Percentiles rank a stretch among this genome's conserved stretches.
These are phyloP conservation scores for Phialophora macrospora DNA, from an alignment of 2,329 filamentous ascomycete genomes.

Conservation along the genomic window DNA sequence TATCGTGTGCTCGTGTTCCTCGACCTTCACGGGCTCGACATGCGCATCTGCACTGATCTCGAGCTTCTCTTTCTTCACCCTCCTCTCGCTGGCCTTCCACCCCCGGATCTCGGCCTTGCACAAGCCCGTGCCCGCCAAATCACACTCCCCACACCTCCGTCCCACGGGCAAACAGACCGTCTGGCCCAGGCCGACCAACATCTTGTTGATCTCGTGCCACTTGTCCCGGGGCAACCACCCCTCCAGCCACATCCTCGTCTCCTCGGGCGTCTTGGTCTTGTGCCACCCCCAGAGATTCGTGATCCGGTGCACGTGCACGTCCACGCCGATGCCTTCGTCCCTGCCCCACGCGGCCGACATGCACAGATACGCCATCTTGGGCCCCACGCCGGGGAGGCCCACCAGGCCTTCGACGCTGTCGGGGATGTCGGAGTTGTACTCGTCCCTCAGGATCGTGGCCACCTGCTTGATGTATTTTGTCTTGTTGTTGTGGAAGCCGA, in stretches of 20 bases:
- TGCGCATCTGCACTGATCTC: conserved; percentile 33
- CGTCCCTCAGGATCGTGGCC: conserved; percentile 72
- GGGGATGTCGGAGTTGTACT: conserved; percentile 77
- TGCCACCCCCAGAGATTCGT: conserved; percentile 95
- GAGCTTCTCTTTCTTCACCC: conserved; percentile 48
- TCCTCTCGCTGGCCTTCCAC: conserved; percentile 62
- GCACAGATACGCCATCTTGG: conserved; percentile 93
- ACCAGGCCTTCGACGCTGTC: conserved; percentile 75
- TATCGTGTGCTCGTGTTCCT: conserved; percentile 39
- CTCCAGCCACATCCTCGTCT: conserved; percentile 75
- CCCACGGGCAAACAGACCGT: conserved; percentile 82
- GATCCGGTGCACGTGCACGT: conserved; percentile 93
- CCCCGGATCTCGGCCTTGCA: conserved; percentile 74
- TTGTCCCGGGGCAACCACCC: conserved; percentile 80
- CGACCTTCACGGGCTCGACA: conserved; percentile 44
- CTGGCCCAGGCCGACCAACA: conserved; percentile 88
- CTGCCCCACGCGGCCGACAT: conserved; percentile 75
- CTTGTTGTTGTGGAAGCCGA: conserved; percentile 96
- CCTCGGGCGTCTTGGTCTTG: conserved; percentile 78
- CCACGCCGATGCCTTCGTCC: conserved; percentile 82
- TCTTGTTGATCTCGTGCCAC: conserved; percentile 91
- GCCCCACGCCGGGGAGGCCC: conserved; percentile 82
- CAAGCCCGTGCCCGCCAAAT: conserved; percentile 73
- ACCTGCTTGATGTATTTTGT: conserved; percentile 79
- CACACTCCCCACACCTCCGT: conserved; percentile 82